Evolutionary conservation across 257 asterid genomes (phyloP).

Genomic region (Solanum sitiens): DNA sequence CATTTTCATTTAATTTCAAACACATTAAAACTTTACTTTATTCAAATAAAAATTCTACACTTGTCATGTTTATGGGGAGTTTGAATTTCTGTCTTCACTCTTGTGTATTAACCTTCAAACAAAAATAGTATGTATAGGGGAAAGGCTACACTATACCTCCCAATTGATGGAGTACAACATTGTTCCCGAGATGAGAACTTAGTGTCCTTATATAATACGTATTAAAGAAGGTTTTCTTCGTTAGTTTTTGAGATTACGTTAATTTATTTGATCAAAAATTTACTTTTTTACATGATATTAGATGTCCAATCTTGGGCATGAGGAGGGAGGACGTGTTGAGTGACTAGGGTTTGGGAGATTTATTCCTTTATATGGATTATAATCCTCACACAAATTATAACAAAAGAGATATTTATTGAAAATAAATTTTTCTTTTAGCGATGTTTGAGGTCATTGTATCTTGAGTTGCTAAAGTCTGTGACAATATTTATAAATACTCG

Average conservation of each 20-base stretch:
- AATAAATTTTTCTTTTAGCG: too few relatives aligned
- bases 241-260: background rate
- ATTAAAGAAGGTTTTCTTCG: too few relatives aligned
- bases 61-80: background rate
- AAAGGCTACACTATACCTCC: background rate
- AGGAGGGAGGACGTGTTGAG: background rate
- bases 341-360: background rate
- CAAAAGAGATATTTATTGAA: too few relatives aligned
- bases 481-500: too few relatives aligned
- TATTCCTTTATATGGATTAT: background rate
- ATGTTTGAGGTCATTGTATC: too few relatives aligned
- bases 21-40: too few relatives aligned
- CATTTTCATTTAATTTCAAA: background rate
- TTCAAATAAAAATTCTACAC: background rate
- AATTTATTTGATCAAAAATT: accelerated
- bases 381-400: too few relatives aligned
- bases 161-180: background rate
- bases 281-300: background rate
- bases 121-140: background rate
- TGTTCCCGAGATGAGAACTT: too few relatives aligned
- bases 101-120: background rate
- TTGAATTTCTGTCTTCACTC: background rate
- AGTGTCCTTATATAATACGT: background rate
- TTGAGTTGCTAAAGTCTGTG: background rate
- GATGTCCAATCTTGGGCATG: background rate